Evolutionary conservation across 75 land plant genomes (phyloP).

Genomic region (Adiantum capillusveneris): DNA sequence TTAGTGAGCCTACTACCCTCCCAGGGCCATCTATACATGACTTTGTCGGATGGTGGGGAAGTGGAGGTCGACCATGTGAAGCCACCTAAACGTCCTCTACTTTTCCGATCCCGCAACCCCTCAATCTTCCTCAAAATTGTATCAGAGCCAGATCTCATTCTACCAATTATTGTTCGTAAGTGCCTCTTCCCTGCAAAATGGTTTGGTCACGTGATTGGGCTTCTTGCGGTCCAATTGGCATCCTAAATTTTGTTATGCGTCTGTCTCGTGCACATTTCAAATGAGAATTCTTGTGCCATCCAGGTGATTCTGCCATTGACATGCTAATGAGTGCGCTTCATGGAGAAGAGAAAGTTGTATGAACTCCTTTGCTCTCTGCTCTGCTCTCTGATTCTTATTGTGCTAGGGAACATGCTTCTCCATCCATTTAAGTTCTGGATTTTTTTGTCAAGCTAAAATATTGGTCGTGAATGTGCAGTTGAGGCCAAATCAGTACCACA

Average conservation of each 20-base stretch:
- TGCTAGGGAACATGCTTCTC: too few species aligned
- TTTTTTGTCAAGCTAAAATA: too few species aligned
- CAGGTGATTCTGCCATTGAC: constrained; percentile 26
- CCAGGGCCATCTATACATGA: constrained; percentile 29
- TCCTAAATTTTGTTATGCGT: too few species aligned
- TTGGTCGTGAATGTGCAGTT: too few species aligned
- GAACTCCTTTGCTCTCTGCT: too few species aligned
- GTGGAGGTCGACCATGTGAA: constrained; percentile 33
- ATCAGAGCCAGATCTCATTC: constrained; percentile 11
- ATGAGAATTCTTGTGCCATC: not conserved
- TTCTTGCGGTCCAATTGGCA: too few species aligned
- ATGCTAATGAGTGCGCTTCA: constrained; percentile 36
- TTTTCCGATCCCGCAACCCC: constrained; percentile 23
- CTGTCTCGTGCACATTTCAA: too few species aligned
- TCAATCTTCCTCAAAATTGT: constrained; percentile 21
- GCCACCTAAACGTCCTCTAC: constrained; percentile 24
- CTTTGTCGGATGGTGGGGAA: constrained; percentile 25
- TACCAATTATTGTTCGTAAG: constrained; percentile 13
- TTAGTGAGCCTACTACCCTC: constrained; percentile 34
- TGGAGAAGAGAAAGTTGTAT: constrained; percentile 35
- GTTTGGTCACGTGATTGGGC: too few species aligned
- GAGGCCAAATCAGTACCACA: constrained; percentile 26
- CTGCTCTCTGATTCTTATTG: too few species aligned
- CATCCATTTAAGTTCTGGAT: too few species aligned
- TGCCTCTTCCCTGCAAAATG: not conserved